These are phyloP conservation scores for Heracleum sosnowskyi DNA, from an alignment of 129 eudicot species.

Conservation along the genomic window DNA sequence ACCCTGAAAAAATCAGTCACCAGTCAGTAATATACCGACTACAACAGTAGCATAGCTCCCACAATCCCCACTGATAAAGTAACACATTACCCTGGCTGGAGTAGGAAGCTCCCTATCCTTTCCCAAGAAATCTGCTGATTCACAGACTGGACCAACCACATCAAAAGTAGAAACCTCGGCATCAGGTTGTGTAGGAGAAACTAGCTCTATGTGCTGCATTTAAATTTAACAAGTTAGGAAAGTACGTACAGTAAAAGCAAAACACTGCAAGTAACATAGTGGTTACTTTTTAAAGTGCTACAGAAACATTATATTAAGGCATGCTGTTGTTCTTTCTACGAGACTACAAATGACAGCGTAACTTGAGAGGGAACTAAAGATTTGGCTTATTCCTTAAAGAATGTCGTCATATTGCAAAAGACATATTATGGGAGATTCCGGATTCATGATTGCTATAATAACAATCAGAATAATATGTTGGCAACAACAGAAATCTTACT, in stretches of 20 bases:
- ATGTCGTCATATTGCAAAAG: not conserved
- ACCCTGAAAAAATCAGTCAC: slow-evolving; percentile 41
- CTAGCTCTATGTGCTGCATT: slow-evolving; percentile 86
- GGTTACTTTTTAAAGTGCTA: not conserved
- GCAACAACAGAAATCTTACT: slow-evolving; percentile 30
- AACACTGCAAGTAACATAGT: not conserved
- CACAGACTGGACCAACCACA: slow-evolving; percentile 95
- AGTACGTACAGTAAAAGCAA: not conserved
- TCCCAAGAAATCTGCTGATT: slow-evolving; percentile 93
- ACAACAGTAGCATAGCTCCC: not conserved
- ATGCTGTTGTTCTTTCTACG: not conserved
- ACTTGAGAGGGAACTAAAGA: not conserved
- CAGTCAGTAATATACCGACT: not conserved
- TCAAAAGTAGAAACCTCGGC: slow-evolving; percentile 75
- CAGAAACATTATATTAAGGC: not conserved
- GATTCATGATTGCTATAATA: not conserved
- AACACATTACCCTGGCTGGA: slow-evolving; percentile 55
- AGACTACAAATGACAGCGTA: not conserved
- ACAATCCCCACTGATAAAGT: not conserved
- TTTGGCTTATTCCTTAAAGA: not conserved
- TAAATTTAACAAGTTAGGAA: not conserved
- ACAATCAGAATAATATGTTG: not conserved
- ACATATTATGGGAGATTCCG: not conserved
- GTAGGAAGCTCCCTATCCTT: slow-evolving; percentile 85
- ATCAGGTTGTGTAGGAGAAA: slow-evolving; percentile 66